Percentiles rank a stretch among this genome's conserved stretches.
These are phyloP conservation scores for Mycena amicta DNA, from an alignment of 768 basidiomycete genomes.

Conservation along the genomic window DNA sequence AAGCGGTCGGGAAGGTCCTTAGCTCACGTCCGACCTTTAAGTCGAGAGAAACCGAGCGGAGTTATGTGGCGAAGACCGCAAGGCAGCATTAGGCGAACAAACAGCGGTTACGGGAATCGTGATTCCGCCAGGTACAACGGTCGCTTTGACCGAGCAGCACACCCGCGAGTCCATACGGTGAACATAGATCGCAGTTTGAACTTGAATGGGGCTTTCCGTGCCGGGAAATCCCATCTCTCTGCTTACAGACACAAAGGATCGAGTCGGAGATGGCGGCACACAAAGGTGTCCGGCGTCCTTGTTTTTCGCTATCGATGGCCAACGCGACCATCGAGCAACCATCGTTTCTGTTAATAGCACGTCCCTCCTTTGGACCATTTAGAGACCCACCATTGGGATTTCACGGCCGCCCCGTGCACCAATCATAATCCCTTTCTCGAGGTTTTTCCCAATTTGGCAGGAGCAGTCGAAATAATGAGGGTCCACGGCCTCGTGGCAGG, in stretches of 20 bases:
- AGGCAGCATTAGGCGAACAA: neutral
- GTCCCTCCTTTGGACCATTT: neutral
- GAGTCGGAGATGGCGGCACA: neutral
- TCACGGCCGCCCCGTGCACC: neutral
- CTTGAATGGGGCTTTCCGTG: neutral
- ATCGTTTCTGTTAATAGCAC: neutral
- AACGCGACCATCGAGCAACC: too few relatives aligned
- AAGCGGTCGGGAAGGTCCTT: too few relatives aligned
- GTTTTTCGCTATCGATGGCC: neutral
- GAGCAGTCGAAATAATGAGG: neutral
- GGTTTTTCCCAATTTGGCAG: neutral
- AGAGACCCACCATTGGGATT: neutral
- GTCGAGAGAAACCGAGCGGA: neutral
- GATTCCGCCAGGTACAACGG: neutral
- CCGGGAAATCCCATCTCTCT: neutral
- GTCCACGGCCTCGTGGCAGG: constrained; percentile 4
- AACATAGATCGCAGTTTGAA: neutral
- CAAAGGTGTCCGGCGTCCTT: neutral
- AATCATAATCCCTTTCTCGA: neutral
- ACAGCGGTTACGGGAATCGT: neutral
- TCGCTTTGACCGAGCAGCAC: neutral
- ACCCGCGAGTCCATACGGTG: too few relatives aligned
- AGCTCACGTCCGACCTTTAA: neutral
- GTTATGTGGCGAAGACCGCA: neutral
- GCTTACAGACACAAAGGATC: neutral